A percentile compares a stretch with the other conserved stretches of the same genome.
phyloP scores from a whole-genome alignment of 805 yeast species.

The Candida verbasci region DNA sequence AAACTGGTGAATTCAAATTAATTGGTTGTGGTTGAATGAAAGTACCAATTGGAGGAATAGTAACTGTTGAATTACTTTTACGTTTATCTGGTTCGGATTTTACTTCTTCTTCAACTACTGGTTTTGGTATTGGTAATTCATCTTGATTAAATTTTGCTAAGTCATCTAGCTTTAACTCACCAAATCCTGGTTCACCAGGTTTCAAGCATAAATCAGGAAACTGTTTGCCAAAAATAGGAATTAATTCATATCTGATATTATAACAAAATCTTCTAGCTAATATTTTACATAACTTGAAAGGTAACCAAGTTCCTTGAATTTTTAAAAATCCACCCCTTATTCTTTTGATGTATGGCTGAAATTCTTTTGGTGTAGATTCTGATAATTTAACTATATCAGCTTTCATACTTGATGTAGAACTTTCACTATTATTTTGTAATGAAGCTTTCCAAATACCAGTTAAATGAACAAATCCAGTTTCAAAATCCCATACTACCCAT shows the following conservation, averaged over 20 bases:
- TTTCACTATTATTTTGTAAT: constrained; percentile 11
- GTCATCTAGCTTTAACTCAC: constrained; percentile 49
- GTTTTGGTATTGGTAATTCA: constrained; percentile 6
- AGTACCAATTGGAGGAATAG: constrained; percentile 5
- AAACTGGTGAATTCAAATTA: neutral
- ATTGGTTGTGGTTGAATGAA: constrained; percentile 4
- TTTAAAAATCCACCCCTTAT: constrained; percentile 88
- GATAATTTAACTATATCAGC: constrained; percentile 74
- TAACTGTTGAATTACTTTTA: neutral
- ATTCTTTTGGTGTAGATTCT: constrained; percentile 56
- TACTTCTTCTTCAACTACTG: neutral
- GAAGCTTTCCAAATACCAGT: constrained; percentile 82
- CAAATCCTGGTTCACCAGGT: constrained; percentile 62
- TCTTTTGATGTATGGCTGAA: constrained; percentile 60
- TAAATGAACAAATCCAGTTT: constrained; percentile 79
- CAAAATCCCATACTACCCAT: constrained; percentile 82
- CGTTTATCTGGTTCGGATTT: neutral
- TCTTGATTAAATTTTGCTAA: constrained; percentile 5
- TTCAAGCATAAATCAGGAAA: constrained; percentile 60
- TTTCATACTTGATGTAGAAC: constrained; percentile 32
- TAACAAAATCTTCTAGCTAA: constrained; percentile 75
- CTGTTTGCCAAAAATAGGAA: constrained; percentile 73
- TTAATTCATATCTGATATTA: constrained; percentile 66
- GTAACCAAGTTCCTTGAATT: constrained; percentile 94
- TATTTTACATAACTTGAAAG: constrained; percentile 60